These are phyloP conservation scores for Prunus armeniaca DNA, from an alignment of 306 rosid species.

Conservation along the genomic window DNA sequence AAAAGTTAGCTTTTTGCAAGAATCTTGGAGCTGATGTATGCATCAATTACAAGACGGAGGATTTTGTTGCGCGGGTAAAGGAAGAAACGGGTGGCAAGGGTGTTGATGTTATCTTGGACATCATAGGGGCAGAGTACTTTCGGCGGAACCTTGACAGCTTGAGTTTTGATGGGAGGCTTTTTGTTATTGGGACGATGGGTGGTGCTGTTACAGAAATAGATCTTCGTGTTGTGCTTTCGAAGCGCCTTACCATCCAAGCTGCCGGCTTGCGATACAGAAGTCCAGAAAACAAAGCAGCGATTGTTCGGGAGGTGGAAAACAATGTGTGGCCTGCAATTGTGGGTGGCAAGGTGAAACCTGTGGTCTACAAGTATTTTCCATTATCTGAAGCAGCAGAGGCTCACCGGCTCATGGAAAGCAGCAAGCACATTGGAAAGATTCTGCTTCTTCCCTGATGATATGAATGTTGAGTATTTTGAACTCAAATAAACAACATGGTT, in stretches of 20 bases:
- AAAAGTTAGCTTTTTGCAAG: conserved; percentile 73
- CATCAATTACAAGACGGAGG: conserved; percentile 87
- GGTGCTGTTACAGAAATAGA: conserved; percentile 55
- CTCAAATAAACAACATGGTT: neutral
- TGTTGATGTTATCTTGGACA: conserved; percentile 89
- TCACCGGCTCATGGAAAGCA: conserved; percentile 57
- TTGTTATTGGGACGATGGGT: conserved; percentile 66
- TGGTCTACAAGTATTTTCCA: too few species aligned
- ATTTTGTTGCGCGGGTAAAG: conserved; percentile 77
- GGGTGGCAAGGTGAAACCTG: too few species aligned
- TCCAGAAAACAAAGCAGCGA: conserved; percentile 66
- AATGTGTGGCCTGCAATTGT: conserved; percentile 93
- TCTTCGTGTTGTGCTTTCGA: conserved; percentile 51
- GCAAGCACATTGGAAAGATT: conserved; percentile 80
- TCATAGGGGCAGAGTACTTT: conserved; percentile 77
- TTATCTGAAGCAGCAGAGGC: too few species aligned
- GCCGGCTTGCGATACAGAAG: conserved; percentile 82
- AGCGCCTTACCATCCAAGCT: conserved; percentile 92
- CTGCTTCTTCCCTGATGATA: conserved; percentile 55
- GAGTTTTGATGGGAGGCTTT: conserved; percentile 80
- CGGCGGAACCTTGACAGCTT: conserved; percentile 72
- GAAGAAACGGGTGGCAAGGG: conserved; percentile 94
- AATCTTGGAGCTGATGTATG: conserved; percentile 78
- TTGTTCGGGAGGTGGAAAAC: conserved; percentile 65
- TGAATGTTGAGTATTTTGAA: neutral